These are phyloP conservation scores for Clavispora santaluciae DNA, from an alignment of 805 yeast species.

Conservation along the genomic window DNA sequence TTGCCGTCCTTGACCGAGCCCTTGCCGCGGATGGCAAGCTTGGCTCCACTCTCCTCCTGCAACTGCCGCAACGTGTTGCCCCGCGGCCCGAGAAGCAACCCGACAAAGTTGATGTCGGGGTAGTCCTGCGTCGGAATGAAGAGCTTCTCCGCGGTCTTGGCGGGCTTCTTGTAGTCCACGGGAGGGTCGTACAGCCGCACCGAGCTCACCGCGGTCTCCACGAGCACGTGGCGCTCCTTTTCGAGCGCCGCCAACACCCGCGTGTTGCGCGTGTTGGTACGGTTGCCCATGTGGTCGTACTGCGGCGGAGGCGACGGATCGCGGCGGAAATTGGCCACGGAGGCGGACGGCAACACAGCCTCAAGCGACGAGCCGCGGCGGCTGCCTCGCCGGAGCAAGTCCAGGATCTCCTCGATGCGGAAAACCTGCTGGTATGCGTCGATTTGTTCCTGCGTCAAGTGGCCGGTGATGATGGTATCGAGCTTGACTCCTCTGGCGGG, in stretches of 20 bases:
- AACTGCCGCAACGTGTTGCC: slow-evolving; percentile 81
- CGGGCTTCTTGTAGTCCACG: slow-evolving; percentile 64
- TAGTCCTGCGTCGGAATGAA: slow-evolving; percentile 81
- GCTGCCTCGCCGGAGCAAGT: slow-evolving; percentile 41
- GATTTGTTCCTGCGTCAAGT: slow-evolving; percentile 62
- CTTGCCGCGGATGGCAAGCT: slow-evolving; percentile 85
- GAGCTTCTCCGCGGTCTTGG: slow-evolving; percentile 70
- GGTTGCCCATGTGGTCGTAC: slow-evolving; percentile 77
- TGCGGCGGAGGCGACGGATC: slow-evolving; percentile 93
- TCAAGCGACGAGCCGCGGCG: slow-evolving; percentile 24
- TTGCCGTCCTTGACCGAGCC: slow-evolving; percentile 96
- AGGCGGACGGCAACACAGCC: slow-evolving; percentile 44
- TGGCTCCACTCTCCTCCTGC: slow-evolving; percentile 84
- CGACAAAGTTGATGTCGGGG: slow-evolving; percentile 91
- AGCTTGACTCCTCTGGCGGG: slow-evolving; percentile 12
- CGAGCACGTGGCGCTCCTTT: slow-evolving; percentile 71
- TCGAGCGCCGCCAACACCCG: slow-evolving; percentile 49
- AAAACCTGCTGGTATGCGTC: slow-evolving; percentile 65
- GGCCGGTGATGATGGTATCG: slow-evolving; percentile 37
- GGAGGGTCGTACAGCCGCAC: slow-evolving; percentile 83
- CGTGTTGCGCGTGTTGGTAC: slow-evolving; percentile 80
- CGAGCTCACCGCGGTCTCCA: slow-evolving; percentile 66
- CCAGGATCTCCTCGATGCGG: slow-evolving; percentile 77
- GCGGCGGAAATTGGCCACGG: slow-evolving; percentile 34
- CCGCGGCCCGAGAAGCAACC: slow-evolving; percentile 88